These are phyloP conservation scores for Calonectria crousiana DNA, from an alignment of 2,329 filamentous ascomycete genomes.

Conservation along the genomic window DNA sequence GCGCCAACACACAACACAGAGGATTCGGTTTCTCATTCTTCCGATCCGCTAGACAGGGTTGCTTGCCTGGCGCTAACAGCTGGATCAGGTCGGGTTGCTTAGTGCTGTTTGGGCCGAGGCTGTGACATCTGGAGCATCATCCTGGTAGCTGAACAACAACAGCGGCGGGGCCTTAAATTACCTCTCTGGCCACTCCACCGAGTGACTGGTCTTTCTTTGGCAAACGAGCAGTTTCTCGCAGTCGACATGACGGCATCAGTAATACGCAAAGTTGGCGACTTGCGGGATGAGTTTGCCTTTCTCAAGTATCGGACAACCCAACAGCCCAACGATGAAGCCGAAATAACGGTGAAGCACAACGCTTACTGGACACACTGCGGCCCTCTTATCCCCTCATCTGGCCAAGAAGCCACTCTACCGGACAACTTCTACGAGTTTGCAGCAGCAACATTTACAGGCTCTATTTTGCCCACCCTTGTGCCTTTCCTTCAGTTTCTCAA, in stretches of 20 bases:
- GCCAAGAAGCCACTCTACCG: slow-evolving; percentile 39
- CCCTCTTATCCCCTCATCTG: slow-evolving; percentile 47
- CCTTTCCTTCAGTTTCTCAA: slow-evolving; percentile 57
- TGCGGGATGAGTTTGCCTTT: slow-evolving; percentile 24
- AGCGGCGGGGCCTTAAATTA: background rate
- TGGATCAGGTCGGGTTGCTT: background rate
- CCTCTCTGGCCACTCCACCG: background rate
- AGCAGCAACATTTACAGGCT: slow-evolving; percentile 47
- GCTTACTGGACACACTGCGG: slow-evolving; percentile 61
- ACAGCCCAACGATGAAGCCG: background rate
- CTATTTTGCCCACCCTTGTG: slow-evolving; percentile 50
- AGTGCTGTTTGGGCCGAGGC: background rate
- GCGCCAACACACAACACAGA: background rate
- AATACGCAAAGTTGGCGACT: background rate
- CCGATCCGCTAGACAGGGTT: background rate
- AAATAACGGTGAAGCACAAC: slow-evolving; percentile 40
- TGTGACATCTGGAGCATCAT: background rate
- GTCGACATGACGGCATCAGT: background rate
- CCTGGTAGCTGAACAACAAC: background rate
- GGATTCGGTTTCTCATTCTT: slow-evolving; percentile 4
- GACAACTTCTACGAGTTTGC: slow-evolving; percentile 55
- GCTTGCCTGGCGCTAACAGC: background rate
- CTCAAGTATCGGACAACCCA: slow-evolving; percentile 16
- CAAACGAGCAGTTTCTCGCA: background rate
- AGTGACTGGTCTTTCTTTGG: background rate